Conservation (phyloP, 1,284 basidiomycete species). For the Ustilago curta region DNA sequence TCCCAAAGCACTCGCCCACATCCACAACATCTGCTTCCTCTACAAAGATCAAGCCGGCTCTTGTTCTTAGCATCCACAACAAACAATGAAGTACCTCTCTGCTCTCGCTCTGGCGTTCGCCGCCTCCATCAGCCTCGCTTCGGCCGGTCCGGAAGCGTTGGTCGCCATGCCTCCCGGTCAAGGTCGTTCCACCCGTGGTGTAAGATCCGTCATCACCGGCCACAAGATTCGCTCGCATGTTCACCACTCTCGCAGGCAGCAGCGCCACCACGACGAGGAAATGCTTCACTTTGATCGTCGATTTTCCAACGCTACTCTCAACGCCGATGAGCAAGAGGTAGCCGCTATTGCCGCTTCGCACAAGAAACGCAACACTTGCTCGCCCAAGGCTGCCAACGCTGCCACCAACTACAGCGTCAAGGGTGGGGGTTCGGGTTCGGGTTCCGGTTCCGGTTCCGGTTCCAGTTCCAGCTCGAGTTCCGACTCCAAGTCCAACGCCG, state of each 20-base stretch:
- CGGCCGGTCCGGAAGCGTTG: constrained; percentile 29
- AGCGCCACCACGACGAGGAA: constrained; percentile 20
- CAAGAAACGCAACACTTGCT: constrained; percentile 48
- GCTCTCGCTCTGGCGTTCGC: constrained; percentile 49
- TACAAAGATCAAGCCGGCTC: constrained; percentile 3
- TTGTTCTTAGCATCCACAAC: not conserved
- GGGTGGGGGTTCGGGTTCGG: constrained; percentile 13
- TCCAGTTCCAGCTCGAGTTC: constrained; percentile 17
- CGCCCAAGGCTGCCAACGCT: constrained; percentile 28
- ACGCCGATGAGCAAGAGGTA: constrained; percentile 39
- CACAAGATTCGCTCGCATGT: constrained; percentile 53
- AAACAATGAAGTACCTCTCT: constrained; percentile 50
- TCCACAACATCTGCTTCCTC: not conserved
- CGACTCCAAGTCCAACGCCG: constrained; percentile 17
- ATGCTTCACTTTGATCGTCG: constrained; percentile 21
- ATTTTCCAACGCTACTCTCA: constrained; percentile 34
- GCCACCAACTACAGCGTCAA: constrained; percentile 26
- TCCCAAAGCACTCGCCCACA: not conserved
- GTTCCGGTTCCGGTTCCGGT: no score
- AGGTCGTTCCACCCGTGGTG: constrained; percentile 41
- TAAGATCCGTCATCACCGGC: constrained; percentile 54
- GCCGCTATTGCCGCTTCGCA: constrained; percentile 25
- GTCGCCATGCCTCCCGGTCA: constrained; percentile 47
- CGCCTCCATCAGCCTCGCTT: constrained; percentile 32
- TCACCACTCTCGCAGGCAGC: constrained; percentile 47